These are phyloP conservation scores for Pythium myriotylum DNA, from an alignment of 352 stramenopile species.

Conservation along the genomic window DNA sequence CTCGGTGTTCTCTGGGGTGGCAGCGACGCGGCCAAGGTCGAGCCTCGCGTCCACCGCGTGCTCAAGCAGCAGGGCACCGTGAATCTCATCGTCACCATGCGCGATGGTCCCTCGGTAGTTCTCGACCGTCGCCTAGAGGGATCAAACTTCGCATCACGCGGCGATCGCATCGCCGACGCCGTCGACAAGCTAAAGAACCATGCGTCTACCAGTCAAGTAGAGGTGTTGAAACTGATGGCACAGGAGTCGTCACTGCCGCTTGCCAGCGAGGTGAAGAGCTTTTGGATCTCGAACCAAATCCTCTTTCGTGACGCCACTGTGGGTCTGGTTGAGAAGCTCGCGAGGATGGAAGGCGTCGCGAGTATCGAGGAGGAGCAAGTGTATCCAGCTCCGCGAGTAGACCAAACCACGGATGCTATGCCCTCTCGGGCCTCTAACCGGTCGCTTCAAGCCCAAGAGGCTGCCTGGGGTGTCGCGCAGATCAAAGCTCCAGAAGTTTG, in stretches of 20 bases:
- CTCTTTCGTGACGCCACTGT: constrained; percentile 4
- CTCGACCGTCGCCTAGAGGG: background rate
- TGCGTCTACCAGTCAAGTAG: background rate
- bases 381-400: background rate
- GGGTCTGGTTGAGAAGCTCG: constrained; percentile 22
- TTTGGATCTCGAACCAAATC: constrained; percentile 20
- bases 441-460: background rate
- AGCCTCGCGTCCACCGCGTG: constrained; percentile 8
- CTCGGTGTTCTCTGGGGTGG: background rate
- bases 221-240: constrained; percentile 7
- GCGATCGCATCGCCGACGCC: constrained; percentile 19
- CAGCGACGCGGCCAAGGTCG: background rate
- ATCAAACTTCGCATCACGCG: constrained; percentile 1
- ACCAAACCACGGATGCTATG: too few species aligned
- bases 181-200: constrained; percentile 15
- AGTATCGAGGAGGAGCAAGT: constrained; percentile 4
- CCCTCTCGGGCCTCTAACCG: background rate
- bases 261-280: background rate
- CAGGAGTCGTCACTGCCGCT: constrained; percentile 5
- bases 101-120: background rate
- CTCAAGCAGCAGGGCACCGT: background rate
- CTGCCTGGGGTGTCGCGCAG: constrained; percentile 30
- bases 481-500: constrained; percentile 33
- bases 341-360: constrained; percentile 6
- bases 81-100: constrained; percentile 9